Base-by-base conservation (phyloP, 192 early-diverging fungal genomes). In the Podila epicladia region DNA sequence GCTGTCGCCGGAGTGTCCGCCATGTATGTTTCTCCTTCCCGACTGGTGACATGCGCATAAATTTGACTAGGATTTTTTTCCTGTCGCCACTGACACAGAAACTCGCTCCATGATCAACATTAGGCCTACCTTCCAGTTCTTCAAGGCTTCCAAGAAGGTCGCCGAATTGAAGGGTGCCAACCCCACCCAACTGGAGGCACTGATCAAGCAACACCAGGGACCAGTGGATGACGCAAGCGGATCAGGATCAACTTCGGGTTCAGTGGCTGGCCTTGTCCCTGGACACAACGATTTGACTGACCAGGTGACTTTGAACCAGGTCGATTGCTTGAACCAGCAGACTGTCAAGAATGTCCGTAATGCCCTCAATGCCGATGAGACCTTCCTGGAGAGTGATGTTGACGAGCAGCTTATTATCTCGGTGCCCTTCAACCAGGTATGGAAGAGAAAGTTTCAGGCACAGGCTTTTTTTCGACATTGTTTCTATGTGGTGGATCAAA, bases 351-450 rank as follows among this genome's bases (percentile, higher is more conserved):
- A 88, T 19, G 86, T 97, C 65, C 82, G 86, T 9, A 96, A 94
- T 69, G 87, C 95, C 20, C 94, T 97, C 73, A 88, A 90, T 19
- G 87, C 88, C 38, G 91, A 91, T 63, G 91, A 89, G 13, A 82
- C 87, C 3, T 91, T 84, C 58, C 76, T 99, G 58, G 94, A 99
- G 78, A 94, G 92, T 83, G 97, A 99, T 85, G 95, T 95, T 2
- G 97, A 99, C 80, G 97, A 97, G 87, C 97, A 99, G 72, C 83
- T 99, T 53, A 92, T 99, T 48, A 87, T 97, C 38, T 88, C 89
- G 31, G 83, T 99, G 61, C 89, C 93, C 26, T 99, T 99, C 76
- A 96, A 94, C 80, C 95, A 97, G 87, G 75, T 77, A 64, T 31
- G 28, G 57, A 48, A 17, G 32, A 31, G 33, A 32, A 53, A 51